Evolutionary conservation across 2,329 filamentous ascomycete genomes (phyloP), one percentile per base, ranked within the genome.

Genomic region (Venturia carpophila): DNA sequence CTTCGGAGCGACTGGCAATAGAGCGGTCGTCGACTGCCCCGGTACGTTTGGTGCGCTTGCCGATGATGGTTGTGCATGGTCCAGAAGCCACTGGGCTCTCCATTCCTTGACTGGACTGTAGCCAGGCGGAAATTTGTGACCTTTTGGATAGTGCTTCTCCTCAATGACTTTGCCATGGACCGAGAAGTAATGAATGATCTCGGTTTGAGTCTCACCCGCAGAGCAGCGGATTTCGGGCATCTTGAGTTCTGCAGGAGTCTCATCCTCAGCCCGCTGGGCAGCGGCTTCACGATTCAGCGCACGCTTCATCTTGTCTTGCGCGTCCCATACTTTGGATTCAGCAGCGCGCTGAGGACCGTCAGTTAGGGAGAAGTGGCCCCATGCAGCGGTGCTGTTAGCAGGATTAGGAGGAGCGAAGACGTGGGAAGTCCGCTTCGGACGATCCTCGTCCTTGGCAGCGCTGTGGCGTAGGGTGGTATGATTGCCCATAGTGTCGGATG

Each of bases 401-500:
- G 24, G 27, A 24, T 30, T 19, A 4, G 19, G 19, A 10, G 19
- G 7, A 24, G 45, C 17, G 6, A 21, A 24, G 45, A 47, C n/a
- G n/a, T 45, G 42, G 17, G 42, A 19, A n/a, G 42, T 3, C 7
- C 7, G n/a, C n/a, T 47, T 47, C 5, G 45, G 45, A 21, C n/a
- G 7, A 10, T 21, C 45, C n/a, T 24, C n/a, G n/a, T 21, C 17
- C 17, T 47, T 21, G 45, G 17, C 17, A 47, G 45, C 19, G n/a
- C 17, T 17, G 11, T 37, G 3, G 30, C 30, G 30, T 3, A 58
- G 27, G 17, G 27, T n/a, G 52, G 52, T n/a, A 15, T 52, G 47
- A 21, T 52, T 52, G 47, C 47, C 47, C 47, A 52, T 52, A 10
- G 21, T 52, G 21, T 52, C 47, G 13, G 47, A 52, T 52, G 47